These are phyloP conservation scores for Kwoniella sp. DNA, from an alignment of 768 basidiomycete genomes.

Conservation along the genomic window DNA sequence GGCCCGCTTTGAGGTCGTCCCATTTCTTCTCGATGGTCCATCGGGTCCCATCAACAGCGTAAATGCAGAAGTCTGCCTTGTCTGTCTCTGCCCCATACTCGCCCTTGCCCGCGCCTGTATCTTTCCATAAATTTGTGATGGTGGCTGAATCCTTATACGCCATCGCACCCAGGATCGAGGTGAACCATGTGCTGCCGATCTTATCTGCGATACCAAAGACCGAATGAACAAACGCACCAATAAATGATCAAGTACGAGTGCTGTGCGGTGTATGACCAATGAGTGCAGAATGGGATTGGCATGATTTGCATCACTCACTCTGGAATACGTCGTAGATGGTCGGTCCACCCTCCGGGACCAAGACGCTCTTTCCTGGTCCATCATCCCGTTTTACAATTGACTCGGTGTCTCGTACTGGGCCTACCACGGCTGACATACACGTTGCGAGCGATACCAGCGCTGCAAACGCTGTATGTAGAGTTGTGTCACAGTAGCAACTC, in stretches of 20 bases:
- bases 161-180: not conserved
- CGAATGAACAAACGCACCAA: not conserved
- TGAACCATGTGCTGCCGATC: too few species aligned
- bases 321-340: not conserved
- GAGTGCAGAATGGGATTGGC: too few species aligned
- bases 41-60: not conserved
- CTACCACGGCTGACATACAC: too few species aligned
- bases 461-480: not conserved
- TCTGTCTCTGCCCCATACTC: too few species aligned
- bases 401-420: too few species aligned
- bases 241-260: not conserved
- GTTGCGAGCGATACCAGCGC: not conserved
- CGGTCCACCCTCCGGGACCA: not conserved
- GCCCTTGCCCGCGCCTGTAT: too few species aligned
- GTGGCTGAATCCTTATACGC: not conserved
- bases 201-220: too few species aligned
- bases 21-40: not conserved
- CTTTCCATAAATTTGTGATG: too few species aligned
- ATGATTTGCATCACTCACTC: too few species aligned
- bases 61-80: not conserved
- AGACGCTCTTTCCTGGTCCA: not conserved
- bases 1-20: not conserved
- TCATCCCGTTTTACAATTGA: too few species aligned
- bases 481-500: too few species aligned
- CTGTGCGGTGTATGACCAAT: not conserved